Conservation (phyloP, 2,329 filamentous ascomycete genomes). For the Trichoderma atroviride region DNA sequence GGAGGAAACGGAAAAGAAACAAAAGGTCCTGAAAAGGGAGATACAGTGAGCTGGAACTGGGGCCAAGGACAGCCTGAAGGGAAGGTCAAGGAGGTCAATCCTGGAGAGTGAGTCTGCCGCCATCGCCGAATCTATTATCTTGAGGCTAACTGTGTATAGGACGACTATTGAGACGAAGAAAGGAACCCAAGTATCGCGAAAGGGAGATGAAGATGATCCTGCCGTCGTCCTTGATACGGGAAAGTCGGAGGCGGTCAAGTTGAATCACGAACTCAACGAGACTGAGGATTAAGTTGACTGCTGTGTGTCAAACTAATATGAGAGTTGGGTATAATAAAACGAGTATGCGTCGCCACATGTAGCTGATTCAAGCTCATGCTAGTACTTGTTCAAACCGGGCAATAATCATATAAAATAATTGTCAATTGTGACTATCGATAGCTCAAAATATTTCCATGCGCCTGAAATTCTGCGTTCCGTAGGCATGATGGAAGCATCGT, state of each 20-base stretch:
- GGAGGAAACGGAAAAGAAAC: neutral
- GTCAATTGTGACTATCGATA: neutral
- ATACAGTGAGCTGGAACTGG: conserved; percentile 53
- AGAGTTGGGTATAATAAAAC: neutral
- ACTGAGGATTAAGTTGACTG: neutral
- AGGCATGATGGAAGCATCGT: neutral
- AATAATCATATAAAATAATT: neutral
- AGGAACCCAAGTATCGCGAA: conserved; percentile 45
- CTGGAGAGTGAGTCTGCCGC: conserved; percentile 40
- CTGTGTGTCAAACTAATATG: neutral
- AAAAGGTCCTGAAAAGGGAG: conserved; percentile 44
- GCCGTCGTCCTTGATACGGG: conserved; percentile 48
- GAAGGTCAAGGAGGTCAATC: conserved; percentile 49
- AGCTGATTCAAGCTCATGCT: neutral
- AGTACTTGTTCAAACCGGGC: neutral
- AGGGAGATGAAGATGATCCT: conserved; percentile 46
- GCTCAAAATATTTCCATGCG: too few relatives aligned
- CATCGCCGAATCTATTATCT: neutral
- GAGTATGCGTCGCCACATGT: neutral
- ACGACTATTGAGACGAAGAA: conserved; percentile 46
- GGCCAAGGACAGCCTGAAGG: conserved; percentile 47
- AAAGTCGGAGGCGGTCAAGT: conserved; percentile 48
- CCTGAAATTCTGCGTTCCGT: too few relatives aligned
- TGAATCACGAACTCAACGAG: conserved; percentile 44
- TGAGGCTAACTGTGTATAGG: conserved; percentile 30